Percentiles rank a stretch among this genome's conserved stretches.
phyloP scores from a whole-genome alignment of 306 rosid species.

The Vigna unguiculata region DNA sequence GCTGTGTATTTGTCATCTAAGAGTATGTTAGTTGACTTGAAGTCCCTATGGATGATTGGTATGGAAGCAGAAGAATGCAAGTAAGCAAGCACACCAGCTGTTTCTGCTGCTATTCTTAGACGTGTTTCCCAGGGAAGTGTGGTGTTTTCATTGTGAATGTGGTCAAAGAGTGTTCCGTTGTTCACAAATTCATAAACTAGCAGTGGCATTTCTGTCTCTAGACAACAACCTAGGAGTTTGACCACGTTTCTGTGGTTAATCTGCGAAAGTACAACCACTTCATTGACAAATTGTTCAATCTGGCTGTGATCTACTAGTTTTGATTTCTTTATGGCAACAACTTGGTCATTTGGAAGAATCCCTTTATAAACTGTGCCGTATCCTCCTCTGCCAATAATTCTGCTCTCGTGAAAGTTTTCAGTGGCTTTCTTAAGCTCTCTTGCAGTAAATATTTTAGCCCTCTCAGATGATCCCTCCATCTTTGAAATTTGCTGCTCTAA shows the following conservation, averaged over 20 bases:
- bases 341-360: constrained; percentile 8
- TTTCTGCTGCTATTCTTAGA: constrained; percentile 46
- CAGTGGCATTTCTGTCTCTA: constrained; percentile 54
- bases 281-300: constrained; percentile 55
- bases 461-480: background rate
- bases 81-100: constrained; percentile 43
- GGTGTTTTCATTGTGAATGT: constrained; percentile 28
- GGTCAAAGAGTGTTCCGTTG: constrained; percentile 46
- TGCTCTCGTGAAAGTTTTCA: constrained; percentile 38
- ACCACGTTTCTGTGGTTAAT: constrained; percentile 59
- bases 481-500: constrained; percentile 43
- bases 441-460: constrained; percentile 40
- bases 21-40: constrained; percentile 50
- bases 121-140: constrained; percentile 19
- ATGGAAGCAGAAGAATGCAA: constrained; percentile 42
- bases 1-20: constrained; percentile 35
- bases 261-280: constrained; percentile 55
- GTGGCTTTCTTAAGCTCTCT: constrained; percentile 56
- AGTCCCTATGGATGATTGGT: constrained; percentile 50
- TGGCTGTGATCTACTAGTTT: constrained; percentile 50
- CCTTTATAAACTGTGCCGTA: constrained; percentile 53
- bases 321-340: constrained; percentile 60
- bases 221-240: constrained; percentile 57
- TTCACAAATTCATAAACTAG: constrained; percentile 55
- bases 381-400: constrained; percentile 55